Evolutionary conservation across 164 flowering plant species (phyloP).

Genomic region (Umbellularia californica): DNA sequence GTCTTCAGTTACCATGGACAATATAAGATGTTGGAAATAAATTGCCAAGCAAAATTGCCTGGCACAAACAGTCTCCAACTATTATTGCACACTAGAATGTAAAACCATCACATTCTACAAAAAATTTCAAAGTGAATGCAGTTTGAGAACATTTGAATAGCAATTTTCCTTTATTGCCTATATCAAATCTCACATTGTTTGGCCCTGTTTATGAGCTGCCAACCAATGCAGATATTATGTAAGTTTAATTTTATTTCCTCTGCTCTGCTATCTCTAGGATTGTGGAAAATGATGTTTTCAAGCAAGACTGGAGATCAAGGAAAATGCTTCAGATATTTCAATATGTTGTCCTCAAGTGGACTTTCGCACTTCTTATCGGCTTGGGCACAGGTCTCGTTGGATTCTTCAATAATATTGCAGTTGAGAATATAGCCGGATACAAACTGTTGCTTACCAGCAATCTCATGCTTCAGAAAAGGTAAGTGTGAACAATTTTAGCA

Average conservation of each 20-base stretch:
- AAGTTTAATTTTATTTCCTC: background rate
- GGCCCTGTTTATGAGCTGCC: too few species aligned
- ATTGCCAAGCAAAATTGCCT: too few species aligned
- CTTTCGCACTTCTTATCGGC: slow-evolving; percentile 75
- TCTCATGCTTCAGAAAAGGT: slow-evolving; percentile 57
- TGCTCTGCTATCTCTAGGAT: slow-evolving; percentile 45
- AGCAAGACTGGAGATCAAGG: slow-evolving; percentile 93
- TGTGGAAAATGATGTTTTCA: slow-evolving; percentile 77
- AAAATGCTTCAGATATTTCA: slow-evolving; percentile 66
- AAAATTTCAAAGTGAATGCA: too few species aligned
- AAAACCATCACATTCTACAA: too few species aligned
- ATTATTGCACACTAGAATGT: too few species aligned
- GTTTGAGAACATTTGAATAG: too few species aligned
- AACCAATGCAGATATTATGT: too few species aligned
- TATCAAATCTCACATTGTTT: too few species aligned
- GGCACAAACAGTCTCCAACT: too few species aligned
- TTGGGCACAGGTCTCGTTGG: slow-evolving; percentile 63
- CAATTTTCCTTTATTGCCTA: too few species aligned
- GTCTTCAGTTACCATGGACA: too few species aligned
- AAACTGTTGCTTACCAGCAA: slow-evolving; percentile 60
- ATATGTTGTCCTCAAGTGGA: slow-evolving; percentile 81
- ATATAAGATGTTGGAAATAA: too few species aligned
- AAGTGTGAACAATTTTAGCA: background rate
- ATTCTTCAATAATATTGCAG: slow-evolving; percentile 73
- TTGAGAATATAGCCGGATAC: slow-evolving; percentile 87